Base-by-base conservation (phyloP, 805 yeast genomes). In the Metschnikowia matae region DNA sequence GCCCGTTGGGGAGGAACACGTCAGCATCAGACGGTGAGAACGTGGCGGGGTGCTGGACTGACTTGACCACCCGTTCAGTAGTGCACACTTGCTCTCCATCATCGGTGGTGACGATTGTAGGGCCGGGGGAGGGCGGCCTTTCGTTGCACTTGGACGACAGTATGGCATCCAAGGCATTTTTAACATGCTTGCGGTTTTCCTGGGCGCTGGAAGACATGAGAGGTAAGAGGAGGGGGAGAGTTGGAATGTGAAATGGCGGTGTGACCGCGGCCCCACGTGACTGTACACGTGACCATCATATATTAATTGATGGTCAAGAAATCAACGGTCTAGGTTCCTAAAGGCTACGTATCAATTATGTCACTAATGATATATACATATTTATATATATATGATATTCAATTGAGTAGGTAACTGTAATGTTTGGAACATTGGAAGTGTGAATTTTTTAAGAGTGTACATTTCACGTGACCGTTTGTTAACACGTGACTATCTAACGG, bases 41-140 rank as follows among this genome's bases (percentile, higher is more conserved):
- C 7, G 81, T 67, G 1, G 87, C 86, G 0, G 96, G 90, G 1
- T 90, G 83, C 0, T 77, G 71, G 3, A 90, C 91, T 3, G 70
- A 48, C 33, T 70, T 65, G 15, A 83, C 78, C 5, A 77, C 79
- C 44, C 92, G 70, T 23, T 83, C 86, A 3, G 70, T 71, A 15
- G 92, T 86, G 18, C 75, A 69, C 37, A 77, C 69, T 35, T 65
- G 59, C 18, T 73, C 67, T n/a, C 90, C 91, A 35, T 83, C 83
- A 33, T 82, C 87, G 48, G 78, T 74, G 14, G 75, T 66, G 58
- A 77, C 76, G 6, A 74, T 60, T 70, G 59, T 82, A 82, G 34
- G 37, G 44, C 37, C 32, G 21, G 35, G 14, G 14, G 38, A 33
- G 11, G 37, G 44, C 39, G 23, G 29, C 8, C 18, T 46, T 36